phyloP scores from a whole-genome alignment of 176 grass and related monocot genomes.

The Avena sativa region DNA sequence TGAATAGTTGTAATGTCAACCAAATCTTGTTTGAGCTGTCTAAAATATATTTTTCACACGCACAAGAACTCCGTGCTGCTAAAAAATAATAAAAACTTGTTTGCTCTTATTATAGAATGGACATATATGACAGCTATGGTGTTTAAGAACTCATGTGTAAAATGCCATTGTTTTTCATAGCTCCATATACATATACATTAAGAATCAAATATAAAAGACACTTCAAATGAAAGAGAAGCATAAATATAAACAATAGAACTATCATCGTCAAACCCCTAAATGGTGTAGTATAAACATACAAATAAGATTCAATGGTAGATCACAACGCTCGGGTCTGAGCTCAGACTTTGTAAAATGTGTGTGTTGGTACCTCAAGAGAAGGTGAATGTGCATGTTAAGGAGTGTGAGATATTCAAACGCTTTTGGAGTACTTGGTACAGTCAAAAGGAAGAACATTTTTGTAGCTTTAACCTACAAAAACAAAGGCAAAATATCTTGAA shows the following conservation, averaged over 20 bases:
- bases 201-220: background rate
- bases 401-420: slow-evolving; percentile 10
- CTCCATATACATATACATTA: too few relatives aligned
- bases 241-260: background rate
- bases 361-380: background rate
- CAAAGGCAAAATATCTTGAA: background rate
- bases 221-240: too few relatives aligned
- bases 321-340: background rate
- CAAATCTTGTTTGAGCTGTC: too few relatives aligned
- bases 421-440: slow-evolving; percentile 67
- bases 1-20: too few relatives aligned
- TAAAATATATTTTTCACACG: too few relatives aligned
- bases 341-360: background rate
- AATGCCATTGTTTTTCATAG: background rate
- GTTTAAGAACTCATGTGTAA: background rate
- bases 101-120: background rate
- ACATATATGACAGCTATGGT: background rate
- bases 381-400: slow-evolving; percentile 4
- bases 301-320: slow-evolving; percentile 5
- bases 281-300: background rate
- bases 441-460: slow-evolving; percentile 54
- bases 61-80: too few relatives aligned
- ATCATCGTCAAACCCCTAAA: background rate
- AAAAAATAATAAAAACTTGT: too few relatives aligned
- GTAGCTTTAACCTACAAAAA: slow-evolving; percentile 54